phyloP scores from a whole-genome alignment of 1,139 yeast species.

The Lodderomyces beijingensis region DNA sequence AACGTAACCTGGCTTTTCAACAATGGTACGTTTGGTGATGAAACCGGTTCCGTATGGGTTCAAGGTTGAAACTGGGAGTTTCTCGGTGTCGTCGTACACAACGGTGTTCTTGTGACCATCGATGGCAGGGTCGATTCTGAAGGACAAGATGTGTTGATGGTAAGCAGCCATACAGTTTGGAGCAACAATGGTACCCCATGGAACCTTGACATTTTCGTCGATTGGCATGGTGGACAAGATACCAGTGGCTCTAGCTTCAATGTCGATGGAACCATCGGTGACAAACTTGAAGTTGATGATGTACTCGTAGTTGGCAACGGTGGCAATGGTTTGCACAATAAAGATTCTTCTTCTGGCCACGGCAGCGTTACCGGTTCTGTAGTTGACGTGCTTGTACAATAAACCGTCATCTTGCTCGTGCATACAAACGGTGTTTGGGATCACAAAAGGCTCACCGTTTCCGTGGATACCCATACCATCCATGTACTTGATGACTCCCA shows the following conservation, averaged over 20 bases:
- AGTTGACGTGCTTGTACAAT: slow-evolving; percentile 79
- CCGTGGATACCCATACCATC: slow-evolving; percentile 61
- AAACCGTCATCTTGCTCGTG: slow-evolving; percentile 82
- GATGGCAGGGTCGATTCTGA: slow-evolving; percentile 83
- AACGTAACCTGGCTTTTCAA: slow-evolving; percentile 69
- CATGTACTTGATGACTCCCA: slow-evolving; percentile 79
- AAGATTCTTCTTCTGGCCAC: slow-evolving; percentile 85
- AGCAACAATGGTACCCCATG: slow-evolving; percentile 82
- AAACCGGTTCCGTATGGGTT: slow-evolving; percentile 80
- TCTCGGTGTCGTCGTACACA: slow-evolving; percentile 68
- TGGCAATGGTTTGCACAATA: slow-evolving; percentile 80
- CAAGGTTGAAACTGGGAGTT: slow-evolving; percentile 53
- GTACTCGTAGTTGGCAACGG: slow-evolving; percentile 90
- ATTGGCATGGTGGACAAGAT: slow-evolving; percentile 80
- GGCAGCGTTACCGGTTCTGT: slow-evolving; percentile 68
- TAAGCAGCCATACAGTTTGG: slow-evolving; percentile 86
- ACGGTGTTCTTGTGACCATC: slow-evolving; percentile 83
- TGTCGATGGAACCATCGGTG: slow-evolving; percentile 78
- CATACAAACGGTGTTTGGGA: slow-evolving; percentile 79
- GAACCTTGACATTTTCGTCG: slow-evolving; percentile 68
- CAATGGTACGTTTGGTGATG: slow-evolving; percentile 55
- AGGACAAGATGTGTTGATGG: slow-evolving; percentile 82
- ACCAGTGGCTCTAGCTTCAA: slow-evolving; percentile 88
- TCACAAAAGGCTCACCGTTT: slow-evolving; percentile 59
- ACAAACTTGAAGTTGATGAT: slow-evolving; percentile 72